phyloP scores from a whole-genome alignment of 169 alveolate genomes.

The Plasmodium inui region DNA sequence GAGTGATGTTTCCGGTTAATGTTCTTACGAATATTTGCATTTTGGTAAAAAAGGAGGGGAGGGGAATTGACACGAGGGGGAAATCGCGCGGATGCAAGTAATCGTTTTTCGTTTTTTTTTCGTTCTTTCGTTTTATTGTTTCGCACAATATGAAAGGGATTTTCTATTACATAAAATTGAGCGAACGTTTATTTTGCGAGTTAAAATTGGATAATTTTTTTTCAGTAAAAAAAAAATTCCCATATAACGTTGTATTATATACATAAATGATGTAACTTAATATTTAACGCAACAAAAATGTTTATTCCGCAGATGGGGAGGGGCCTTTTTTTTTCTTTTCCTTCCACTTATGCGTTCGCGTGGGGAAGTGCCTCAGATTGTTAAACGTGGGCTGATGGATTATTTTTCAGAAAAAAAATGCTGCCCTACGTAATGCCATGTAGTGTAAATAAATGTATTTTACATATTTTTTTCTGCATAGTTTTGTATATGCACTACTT shows the following conservation, averaged over 20 bases:
- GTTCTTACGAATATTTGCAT: conserved; percentile 98
- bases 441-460: neutral
- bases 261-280: neutral
- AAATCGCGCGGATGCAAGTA: neutral
- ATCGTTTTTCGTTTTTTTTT: neutral
- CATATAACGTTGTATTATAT: neutral
- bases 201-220: neutral
- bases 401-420: neutral
- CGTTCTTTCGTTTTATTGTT: neutral
- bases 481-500: neutral
- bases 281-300: neutral
- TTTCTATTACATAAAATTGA: neutral
- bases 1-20: conserved; percentile 95
- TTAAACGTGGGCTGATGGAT: neutral
- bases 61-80: neutral
- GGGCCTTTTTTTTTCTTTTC: neutral
- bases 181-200: neutral
- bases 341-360: neutral
- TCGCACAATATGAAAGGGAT: neutral
- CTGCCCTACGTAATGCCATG: neutral
- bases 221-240: neutral
- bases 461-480: neutral
- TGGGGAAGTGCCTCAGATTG: neutral
- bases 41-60: conserved; percentile 18
- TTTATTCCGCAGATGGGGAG: neutral